Conservation (phyloP, 2,329 filamentous ascomycete species). For the Penicillium sp. region DNA sequence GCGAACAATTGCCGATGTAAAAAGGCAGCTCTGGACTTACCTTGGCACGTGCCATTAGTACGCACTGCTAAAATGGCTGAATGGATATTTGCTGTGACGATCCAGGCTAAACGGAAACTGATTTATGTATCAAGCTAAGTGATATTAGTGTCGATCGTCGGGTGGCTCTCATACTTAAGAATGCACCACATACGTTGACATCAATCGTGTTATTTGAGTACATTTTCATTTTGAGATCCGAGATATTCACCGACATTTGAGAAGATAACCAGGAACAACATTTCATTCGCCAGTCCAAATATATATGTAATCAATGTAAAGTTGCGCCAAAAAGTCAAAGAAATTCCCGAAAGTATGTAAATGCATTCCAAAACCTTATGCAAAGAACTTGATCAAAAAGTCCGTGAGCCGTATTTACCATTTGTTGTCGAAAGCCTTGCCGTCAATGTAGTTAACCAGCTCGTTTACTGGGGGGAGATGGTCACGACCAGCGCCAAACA, state of each 20-base stretch:
- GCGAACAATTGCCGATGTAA: neutral
- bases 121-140: neutral
- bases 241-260: too few relatives aligned
- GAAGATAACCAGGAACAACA: neutral
- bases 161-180: neutral
- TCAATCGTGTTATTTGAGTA: neutral
- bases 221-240: neutral
- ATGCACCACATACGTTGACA: neutral
- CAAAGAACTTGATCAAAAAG: neutral
- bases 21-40: neutral
- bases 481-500: slow-evolving; percentile 47
- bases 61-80: neutral
- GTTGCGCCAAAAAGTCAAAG: neutral
- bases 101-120: neutral
- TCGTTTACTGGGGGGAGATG: slow-evolving; percentile 49
- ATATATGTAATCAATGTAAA: neutral
- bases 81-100: neutral
- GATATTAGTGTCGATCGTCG: neutral
- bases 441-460: slow-evolving; percentile 51
- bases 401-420: slow-evolving; percentile 26
- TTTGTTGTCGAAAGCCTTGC: slow-evolving; percentile 49
- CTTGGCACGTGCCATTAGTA: neutral
- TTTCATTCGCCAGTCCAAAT: neutral
- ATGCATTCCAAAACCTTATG: neutral
- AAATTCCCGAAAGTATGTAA: neutral